Base-by-base conservation (phyloP, 768 basidiomycete species). In the Boletus rufocinnamomeus region DNA sequence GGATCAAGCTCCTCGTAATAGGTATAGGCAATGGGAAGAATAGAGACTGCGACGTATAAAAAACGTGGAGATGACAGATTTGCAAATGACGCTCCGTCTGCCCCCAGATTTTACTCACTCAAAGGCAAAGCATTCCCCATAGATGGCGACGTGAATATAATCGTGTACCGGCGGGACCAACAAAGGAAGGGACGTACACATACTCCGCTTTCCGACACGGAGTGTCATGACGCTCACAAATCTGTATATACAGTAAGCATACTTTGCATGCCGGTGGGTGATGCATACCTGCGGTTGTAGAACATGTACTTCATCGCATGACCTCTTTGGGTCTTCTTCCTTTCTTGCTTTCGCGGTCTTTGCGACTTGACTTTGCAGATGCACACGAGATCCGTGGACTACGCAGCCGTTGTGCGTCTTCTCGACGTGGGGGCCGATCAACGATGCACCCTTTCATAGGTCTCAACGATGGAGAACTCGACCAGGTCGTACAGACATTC, bases 321-420 rank as follows among this genome's bases (percentile, higher is more conserved):
- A 63, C 96, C 96, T 80, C 90, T 96, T 57, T 5, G 30, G 30
- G 30, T 30, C 30, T 30, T 30, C 30, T 30, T 30, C 89, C 97
- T 98, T 82, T 98, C 96, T 82, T 96, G 93, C 77, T 89, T 87
- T 30, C 8, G n/a, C 8, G 30, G 30, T 7, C 6, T 30, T 7
- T 30, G 30, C 30, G 30, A 30, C 30, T 94, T 97, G 84, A 98
- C 96, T 86, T 98, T 98, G 77, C 95, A 95, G 75, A 95, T 95
- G 95, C 80, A 95, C 95, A 81, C 96, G 94, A 76, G 95, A 98
- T 77, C 95, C 95, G 90, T 98, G 95, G 81, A 96, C 95, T 94
- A 30, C 43, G 17, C 1, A 0, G 8, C 1, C 27, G 27, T 27
- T 27, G 27, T 27, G 5, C 27, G 27, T 27, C 5, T 27, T 2